Evolutionary conservation across 257 asterid genomes (phyloP), one percentile per base, ranked within the genome.

Genomic region (Solanum arcanum): DNA sequence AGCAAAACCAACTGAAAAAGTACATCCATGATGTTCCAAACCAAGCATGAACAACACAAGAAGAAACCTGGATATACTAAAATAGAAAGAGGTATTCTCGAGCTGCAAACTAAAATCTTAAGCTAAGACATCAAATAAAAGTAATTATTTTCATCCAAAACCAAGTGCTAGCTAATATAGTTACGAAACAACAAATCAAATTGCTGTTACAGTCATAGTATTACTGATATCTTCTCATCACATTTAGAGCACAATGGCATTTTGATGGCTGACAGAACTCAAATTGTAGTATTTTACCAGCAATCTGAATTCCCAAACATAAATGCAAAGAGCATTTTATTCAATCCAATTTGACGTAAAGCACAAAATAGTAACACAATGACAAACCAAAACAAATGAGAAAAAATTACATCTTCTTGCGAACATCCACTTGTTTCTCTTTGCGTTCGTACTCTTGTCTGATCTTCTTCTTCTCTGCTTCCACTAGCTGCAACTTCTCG

Each of bases 381-480:
- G 8, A 25, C 41, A 10, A 46, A 78, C 64, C 66, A 78, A 27
- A 78, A 25, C 3, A 78, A 78, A 25, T 33, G 7, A 49, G 87
- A 23, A 62, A 52, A 83, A 31, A 82, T 91, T 92, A 96, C 99
- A 96, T 96, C 86, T 96, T 96, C 87, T 94, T 95, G 42, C 98
- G 95, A 85, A 96, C 92, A 85, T 96, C 91, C 85, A 96, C 98
- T 94, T 96, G 99, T 87, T 96, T 96, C 88, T 94, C 95, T 91
- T 96, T 96, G 87, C 98, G 98, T 90, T 96, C 99, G 39, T 92
- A 96, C 93, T 96, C 99, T 83, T 94, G 98, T 78, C 94, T 94
- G 95, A 96, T 96, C 95, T 96, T 96, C 90, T 94, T 95, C 98
- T 96, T 96, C 95, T 96, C 99, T 5, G 98, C 99, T 91, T 96